These are phyloP conservation scores for Cercospora sp. DNA, from an alignment of 2,329 filamentous ascomycete species.

Conservation along the genomic window DNA sequence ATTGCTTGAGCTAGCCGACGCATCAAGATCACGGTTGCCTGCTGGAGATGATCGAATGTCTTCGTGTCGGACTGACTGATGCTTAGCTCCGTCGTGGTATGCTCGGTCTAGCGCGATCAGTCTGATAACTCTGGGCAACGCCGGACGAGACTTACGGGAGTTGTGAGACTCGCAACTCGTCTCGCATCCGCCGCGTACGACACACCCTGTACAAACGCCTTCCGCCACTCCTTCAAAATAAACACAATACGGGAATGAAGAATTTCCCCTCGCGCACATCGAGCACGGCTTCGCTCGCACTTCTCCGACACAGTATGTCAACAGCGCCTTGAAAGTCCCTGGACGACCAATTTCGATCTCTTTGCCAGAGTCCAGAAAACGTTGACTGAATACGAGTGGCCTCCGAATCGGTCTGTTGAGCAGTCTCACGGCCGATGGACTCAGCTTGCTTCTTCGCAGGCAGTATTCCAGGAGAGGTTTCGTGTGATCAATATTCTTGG, in stretches of 20 bases:
- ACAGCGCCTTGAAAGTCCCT: neutral
- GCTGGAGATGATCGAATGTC: no score
- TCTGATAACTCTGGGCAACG: no score
- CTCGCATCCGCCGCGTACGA: neutral
- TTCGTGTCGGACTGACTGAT: no score
- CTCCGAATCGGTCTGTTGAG: slow-evolving; percentile 5
- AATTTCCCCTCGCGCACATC: neutral
- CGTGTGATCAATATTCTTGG: no score
- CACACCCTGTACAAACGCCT: neutral
- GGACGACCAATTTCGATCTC: neutral
- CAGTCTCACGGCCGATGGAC: neutral
- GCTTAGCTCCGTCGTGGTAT: no score
- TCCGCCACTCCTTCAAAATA: neutral
- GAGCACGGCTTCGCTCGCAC: neutral
- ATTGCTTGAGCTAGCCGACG: no score
- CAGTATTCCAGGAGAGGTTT: no score
- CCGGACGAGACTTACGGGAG: neutral
- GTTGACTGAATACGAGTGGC: neutral
- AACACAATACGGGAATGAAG: neutral
- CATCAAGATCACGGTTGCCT: no score
- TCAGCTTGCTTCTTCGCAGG: no score
- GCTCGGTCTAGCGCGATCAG: no score
- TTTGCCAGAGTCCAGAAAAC: neutral
- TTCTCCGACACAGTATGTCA: slow-evolving; percentile 8
- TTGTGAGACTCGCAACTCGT: neutral